Evolutionary conservation across 2,329 filamentous ascomycete genomes (phyloP).

Genomic region (Ceratocystis variospora): DNA sequence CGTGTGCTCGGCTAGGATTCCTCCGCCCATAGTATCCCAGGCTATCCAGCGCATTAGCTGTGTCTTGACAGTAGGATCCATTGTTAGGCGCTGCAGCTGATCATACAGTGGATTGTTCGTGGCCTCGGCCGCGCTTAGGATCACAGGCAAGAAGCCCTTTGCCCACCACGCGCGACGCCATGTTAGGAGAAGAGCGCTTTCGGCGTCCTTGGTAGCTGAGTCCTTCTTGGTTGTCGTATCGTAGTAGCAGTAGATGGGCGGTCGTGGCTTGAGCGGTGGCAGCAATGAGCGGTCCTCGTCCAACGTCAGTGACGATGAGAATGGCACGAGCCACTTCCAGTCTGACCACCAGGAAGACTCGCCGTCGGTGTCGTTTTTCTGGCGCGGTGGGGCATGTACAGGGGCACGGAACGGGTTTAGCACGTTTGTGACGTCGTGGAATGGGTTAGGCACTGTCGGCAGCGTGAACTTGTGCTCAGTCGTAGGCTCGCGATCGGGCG

Average conservation of each 20-base stretch:
- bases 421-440: slow-evolving; percentile 33
- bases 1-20: slow-evolving; percentile 65
- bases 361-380: slow-evolving; percentile 64
- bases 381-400: slow-evolving; percentile 57
- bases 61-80: slow-evolving; percentile 47
- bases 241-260: slow-evolving; percentile 82
- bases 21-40: slow-evolving; percentile 82
- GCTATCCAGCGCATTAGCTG: slow-evolving; percentile 79
- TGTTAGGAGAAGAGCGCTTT: slow-evolving; percentile 64
- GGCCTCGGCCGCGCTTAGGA: slow-evolving; percentile 67
- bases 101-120: slow-evolving; percentile 69
- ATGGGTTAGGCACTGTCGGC: slow-evolving; percentile 33
- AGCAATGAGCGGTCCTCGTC: slow-evolving; percentile 75
- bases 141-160: slow-evolving; percentile 73
- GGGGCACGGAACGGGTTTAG: slow-evolving; percentile 55
- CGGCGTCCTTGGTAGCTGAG: slow-evolving; percentile 51
- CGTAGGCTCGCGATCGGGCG: background rate
- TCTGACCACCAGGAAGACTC: slow-evolving; percentile 76
- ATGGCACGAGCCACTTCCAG: slow-evolving; percentile 76
- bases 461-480: slow-evolving; percentile 37
- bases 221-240: slow-evolving; percentile 53
- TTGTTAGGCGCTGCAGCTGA: slow-evolving; percentile 47
- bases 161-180: slow-evolving; percentile 96
- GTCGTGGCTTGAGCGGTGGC: slow-evolving; percentile 56
- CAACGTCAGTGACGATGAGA: slow-evolving; percentile 64